phyloP scores from a whole-genome alignment of 2,329 filamentous ascomycete genomes.

The Byssothecium circinans region DNA sequence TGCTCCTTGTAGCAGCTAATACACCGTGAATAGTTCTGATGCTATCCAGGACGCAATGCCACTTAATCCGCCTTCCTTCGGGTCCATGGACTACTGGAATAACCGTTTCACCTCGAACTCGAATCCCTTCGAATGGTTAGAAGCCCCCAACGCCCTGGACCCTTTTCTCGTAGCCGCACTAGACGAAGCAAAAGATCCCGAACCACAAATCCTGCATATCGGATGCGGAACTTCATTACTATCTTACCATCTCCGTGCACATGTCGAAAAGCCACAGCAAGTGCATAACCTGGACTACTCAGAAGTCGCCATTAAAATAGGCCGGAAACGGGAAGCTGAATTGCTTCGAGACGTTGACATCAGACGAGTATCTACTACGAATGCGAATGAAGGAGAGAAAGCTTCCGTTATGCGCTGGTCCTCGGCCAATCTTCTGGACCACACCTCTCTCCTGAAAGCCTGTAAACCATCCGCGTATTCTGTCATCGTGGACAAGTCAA shows the following conservation, averaged over 20 bases:
- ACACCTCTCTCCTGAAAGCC: slow-evolving; percentile 28
- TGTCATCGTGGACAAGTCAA: slow-evolving; percentile 44
- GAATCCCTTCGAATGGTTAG: slow-evolving; percentile 44
- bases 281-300: slow-evolving; percentile 46
- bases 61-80: slow-evolving; percentile 34
- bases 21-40: slow-evolving; percentile 5
- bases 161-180: slow-evolving; percentile 29
- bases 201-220: slow-evolving; percentile 40
- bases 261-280: slow-evolving; percentile 32
- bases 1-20: slow-evolving; percentile 10
- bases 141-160: slow-evolving; percentile 34
- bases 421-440: slow-evolving; percentile 39
- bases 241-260: slow-evolving; percentile 39
- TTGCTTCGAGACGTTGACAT: slow-evolving; percentile 11
- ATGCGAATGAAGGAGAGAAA: neutral
- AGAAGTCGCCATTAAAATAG: slow-evolving; percentile 37
- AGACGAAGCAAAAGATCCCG: slow-evolving; percentile 5
- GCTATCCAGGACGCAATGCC: slow-evolving; percentile 18
- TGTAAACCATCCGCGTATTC: slow-evolving; percentile 31
- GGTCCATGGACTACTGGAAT: slow-evolving; percentile 42
- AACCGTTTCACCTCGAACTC: slow-evolving; percentile 38
- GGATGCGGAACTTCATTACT: slow-evolving; percentile 45
- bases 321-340: slow-evolving; percentile 33
- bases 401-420: slow-evolving; percentile 37
- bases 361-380: neutral